phyloP scores from a whole-genome alignment of 2,329 filamentous ascomycete species.

The Trichophyton rubrum region DNA sequence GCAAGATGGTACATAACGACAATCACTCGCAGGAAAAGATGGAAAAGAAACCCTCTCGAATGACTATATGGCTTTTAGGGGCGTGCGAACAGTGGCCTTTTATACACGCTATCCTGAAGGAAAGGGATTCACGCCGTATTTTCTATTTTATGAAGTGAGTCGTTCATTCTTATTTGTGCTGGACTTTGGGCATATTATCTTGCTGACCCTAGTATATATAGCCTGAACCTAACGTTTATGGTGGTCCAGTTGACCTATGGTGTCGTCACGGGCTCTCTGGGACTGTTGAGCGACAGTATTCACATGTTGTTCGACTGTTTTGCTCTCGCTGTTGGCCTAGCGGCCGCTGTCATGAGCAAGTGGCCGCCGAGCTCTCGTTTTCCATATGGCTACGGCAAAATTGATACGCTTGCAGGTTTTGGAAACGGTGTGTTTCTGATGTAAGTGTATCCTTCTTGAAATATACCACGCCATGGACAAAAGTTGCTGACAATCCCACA shows the following conservation, averaged over 20 bases:
- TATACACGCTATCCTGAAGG: constrained; percentile 70
- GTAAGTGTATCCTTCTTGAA: constrained; percentile 36
- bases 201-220: constrained; percentile 26
- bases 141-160: constrained; percentile 90
- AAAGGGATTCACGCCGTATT: constrained; percentile 86
- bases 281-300: constrained; percentile 91
- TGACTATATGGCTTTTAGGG: constrained; percentile 62
- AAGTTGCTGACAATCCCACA: constrained; percentile 23
- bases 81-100: constrained; percentile 61
- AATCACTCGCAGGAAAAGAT: constrained; percentile 21
- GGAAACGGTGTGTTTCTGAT: constrained; percentile 92
- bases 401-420: constrained; percentile 91
- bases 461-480: not conserved
- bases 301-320: constrained; percentile 99
- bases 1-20: not conserved
- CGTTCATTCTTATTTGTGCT: not conserved
- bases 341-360: constrained; percentile 89
- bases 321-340: constrained; percentile 75
- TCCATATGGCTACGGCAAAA: constrained; percentile 91
- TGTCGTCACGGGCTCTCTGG: constrained; percentile 81
- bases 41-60: constrained; percentile 45
- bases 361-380: constrained; percentile 84
- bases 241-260: constrained; percentile 87
- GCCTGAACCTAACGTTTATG: constrained; percentile 93
- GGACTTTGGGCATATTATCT: not conserved